Base-by-base conservation (phyloP, 345 rosid species). In the Salix purpurea region DNA sequence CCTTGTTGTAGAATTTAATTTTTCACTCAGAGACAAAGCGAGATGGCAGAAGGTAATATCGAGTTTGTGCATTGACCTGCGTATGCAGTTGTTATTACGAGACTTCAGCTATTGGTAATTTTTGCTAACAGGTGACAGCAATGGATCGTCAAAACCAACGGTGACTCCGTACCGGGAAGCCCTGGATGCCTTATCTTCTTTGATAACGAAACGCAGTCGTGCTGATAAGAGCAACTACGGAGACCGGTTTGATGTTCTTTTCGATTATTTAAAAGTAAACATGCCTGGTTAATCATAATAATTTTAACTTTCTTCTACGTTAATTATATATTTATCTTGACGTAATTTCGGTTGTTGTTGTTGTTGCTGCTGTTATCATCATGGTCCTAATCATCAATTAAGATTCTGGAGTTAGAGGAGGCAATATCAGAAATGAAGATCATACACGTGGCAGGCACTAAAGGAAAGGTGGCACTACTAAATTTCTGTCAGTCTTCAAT, bases 371-470 rank as follows among this genome's bases (percentile, higher is more conserved):
- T 5, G 5, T 34, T 6, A 36, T 36, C 37, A 5, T 36, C 37
- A 36, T 5, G 37, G 37, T 58, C 64, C 46, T 12, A 42, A 42
- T 42, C 46, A 42, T 42, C 3, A 75, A 40, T 81, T 24, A 77
- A 96, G 98, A 89, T 89, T 24, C 83, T 96, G 78, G 97, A 91
- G 74, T 85, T 96, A 54, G 97, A 91, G 34, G 94, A 93, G 21
- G 86, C 91, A 26, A 86, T 96, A 74, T 81, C 90, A 24, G 79
- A 89, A 65, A 79, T 96, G 91, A 96, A 92, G 84, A 79, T 93
- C 71, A 91, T 96, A 71, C 99, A 96, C 66, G 97, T 96, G 19
- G 99, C 99, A 14, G 99, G 99, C 60, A 93, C 98, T 19, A 96
- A 96, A 85, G 98, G 99, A 66, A 96, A 95, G 94, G 99, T 95